These are phyloP conservation scores for Solanum sejunctum DNA, from an alignment of 257 asterid genomes.

Conservation along the genomic window DNA sequence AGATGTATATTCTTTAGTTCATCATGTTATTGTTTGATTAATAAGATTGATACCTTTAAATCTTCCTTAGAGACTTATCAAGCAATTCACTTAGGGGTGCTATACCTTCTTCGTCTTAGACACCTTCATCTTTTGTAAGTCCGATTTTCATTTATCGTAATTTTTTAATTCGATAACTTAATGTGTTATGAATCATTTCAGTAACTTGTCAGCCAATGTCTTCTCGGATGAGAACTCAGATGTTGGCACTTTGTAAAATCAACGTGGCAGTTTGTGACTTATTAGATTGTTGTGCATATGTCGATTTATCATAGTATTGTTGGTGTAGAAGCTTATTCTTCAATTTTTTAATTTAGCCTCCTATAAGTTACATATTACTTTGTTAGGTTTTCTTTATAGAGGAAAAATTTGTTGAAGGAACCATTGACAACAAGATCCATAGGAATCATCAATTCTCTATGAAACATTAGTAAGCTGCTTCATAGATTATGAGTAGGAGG, in stretches of 20 bases:
- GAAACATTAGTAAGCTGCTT: too few species aligned
- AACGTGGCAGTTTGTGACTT: too few species aligned
- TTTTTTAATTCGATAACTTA: not conserved
- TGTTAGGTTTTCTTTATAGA: constrained; percentile 25
- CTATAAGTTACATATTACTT: not conserved
- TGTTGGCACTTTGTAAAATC: constrained; percentile 24
- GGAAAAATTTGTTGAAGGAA: constrained; percentile 34
- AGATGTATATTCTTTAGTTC: constrained; percentile 8
- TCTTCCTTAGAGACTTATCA: constrained; percentile 61
- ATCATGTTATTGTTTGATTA: not conserved
- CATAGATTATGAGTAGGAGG: too few species aligned
- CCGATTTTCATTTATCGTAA: not conserved
- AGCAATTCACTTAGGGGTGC: constrained; percentile 86
- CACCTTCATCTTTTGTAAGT: too few species aligned
- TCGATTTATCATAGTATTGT: not conserved
- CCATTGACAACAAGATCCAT: constrained; percentile 30
- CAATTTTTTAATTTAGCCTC: not conserved
- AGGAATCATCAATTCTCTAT: constrained; percentile 10
- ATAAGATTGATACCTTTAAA: not conserved
- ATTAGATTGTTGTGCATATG: not conserved
- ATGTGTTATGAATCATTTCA: constrained; percentile 7
- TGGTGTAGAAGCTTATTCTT: not conserved
- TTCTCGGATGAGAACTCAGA: constrained; percentile 93
- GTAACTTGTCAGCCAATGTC: constrained; percentile 86
- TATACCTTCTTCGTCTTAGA: constrained; percentile 11